phyloP scores from a whole-genome alignment of 805 yeast species.

The Metschnikowia santaceciliae region DNA sequence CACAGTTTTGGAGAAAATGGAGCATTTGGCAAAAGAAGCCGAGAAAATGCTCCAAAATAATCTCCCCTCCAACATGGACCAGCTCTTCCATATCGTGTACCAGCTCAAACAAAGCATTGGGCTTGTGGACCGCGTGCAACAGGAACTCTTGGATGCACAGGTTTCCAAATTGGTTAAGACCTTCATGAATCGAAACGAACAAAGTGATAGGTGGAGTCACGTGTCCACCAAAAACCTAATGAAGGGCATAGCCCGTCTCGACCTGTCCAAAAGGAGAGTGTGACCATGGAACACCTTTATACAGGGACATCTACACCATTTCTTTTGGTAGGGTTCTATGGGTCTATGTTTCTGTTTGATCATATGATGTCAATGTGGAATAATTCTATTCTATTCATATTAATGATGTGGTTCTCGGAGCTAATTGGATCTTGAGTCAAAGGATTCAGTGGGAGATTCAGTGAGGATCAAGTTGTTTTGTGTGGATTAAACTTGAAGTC shows the following conservation, averaged over 20 bases:
- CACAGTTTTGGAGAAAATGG: neutral
- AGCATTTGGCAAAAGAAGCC: neutral
- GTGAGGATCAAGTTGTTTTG: too few relatives aligned
- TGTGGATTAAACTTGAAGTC: too few relatives aligned
- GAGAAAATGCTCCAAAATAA: slow-evolving; percentile 4
- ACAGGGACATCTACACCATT: too few relatives aligned
- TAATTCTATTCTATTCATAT: too few relatives aligned
- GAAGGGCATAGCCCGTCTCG: slow-evolving; percentile 12
- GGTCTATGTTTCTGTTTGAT: too few relatives aligned
- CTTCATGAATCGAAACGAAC: slow-evolving; percentile 8
- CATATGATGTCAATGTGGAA: too few relatives aligned
- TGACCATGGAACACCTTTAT: neutral
- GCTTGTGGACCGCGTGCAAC: slow-evolving; percentile 16
- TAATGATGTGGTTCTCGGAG: too few relatives aligned
- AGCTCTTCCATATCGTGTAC: slow-evolving; percentile 31
- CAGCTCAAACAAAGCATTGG: slow-evolving; percentile 24
- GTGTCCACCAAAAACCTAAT: slow-evolving; percentile 8
- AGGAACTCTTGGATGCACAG: slow-evolving; percentile 7
- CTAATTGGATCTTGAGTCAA: too few relatives aligned
- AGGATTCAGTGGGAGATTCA: too few relatives aligned
- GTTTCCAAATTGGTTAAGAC: slow-evolving; percentile 10
- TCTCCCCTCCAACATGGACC: slow-evolving; percentile 34
- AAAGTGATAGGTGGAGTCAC: neutral
- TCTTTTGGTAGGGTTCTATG: too few relatives aligned
- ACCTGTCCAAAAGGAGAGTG: slow-evolving; percentile 1